Base-by-base conservation (phyloP, 495 filamentous ascomycete species). In the Talaromyces trachyspermus region DNA sequence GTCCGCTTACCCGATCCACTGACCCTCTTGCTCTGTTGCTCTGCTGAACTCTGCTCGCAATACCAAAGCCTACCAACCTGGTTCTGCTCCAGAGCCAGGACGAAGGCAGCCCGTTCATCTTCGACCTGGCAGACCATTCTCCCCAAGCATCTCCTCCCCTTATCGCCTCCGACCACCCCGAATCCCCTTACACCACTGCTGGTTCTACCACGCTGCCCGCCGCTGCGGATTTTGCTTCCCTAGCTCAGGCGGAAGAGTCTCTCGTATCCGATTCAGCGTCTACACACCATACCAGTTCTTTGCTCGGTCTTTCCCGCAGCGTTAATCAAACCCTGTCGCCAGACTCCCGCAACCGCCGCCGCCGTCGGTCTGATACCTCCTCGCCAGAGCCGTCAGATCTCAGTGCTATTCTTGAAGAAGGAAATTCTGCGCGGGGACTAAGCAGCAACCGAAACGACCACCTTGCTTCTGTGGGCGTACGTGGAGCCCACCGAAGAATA, bases 91-190 rank as follows among this genome's bases (percentile, higher is more conserved):
- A 65, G 69, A 75, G 65, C 71, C 67, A 67, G 69, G 61, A 52
- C 51, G 59, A 57, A 65, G 69, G 75, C 66, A 68, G 58, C 64
- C 66, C 71, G 61, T 57, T 49, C 46, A 56, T 56, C 45, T 69
- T 75, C 79, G 80, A 78, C 72, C 81, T 85, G 81, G 81, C 79
- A 68, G 65, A 77, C 74, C 67, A 78, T 67, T 55, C 70, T 54
- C 60, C 64, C 46, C 64, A 64, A 54, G 61, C 61, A 47, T 57
- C 67, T 56, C 63, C 77, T 70, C 74, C 71, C 69, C 61, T 70
- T 76, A 60, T 72, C 65, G 44, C 44, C 44, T 61, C 79, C 79
- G 80, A 78, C 77, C 60, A 70, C 70, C 78, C 79, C 65, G 49
- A 64, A 49, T 55, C 61, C 61, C 62, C 65, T 74, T 60, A 58